phyloP scores from a whole-genome alignment of 805 yeast species.

The Starmerella davenportii region DNA sequence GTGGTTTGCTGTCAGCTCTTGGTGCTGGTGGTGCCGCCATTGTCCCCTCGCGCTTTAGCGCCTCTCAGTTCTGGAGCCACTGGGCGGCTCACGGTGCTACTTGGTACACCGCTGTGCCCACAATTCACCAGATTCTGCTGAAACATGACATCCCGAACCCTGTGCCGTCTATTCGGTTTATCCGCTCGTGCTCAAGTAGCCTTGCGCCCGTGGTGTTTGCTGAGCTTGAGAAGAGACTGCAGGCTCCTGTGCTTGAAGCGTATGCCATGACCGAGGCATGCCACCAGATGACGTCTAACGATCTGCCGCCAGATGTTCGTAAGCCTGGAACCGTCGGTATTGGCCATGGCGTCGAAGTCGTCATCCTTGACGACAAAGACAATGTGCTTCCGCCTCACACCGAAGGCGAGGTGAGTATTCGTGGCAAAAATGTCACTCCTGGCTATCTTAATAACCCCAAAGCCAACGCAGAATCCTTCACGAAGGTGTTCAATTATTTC shows the following conservation, averaged over 20 bases:
- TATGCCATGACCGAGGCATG: slow-evolving; percentile 70
- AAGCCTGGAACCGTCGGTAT: slow-evolving; percentile 59
- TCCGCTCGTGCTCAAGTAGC: slow-evolving; percentile 56
- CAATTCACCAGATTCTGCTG: slow-evolving; percentile 50
- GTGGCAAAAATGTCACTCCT: slow-evolving; percentile 49
- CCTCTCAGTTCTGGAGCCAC: slow-evolving; percentile 42
- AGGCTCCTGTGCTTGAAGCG: slow-evolving; percentile 57
- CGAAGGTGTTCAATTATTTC: slow-evolving; percentile 37
- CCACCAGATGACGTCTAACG: slow-evolving; percentile 64
- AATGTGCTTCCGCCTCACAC: slow-evolving; percentile 31
- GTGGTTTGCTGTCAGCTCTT: slow-evolving; percentile 45
- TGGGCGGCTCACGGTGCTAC: slow-evolving; percentile 33
- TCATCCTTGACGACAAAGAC: slow-evolving; percentile 35
- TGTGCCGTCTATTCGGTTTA: slow-evolving; percentile 41
- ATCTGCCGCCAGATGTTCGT: slow-evolving; percentile 44
- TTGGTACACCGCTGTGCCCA: slow-evolving; percentile 68
- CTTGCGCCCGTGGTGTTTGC: slow-evolving; percentile 48
- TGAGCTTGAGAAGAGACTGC: slow-evolving; percentile 37
- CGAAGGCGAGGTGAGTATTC: slow-evolving; percentile 52
- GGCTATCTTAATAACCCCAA: slow-evolving; percentile 57
- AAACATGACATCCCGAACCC: slow-evolving; percentile 33
- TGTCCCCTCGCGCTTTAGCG: slow-evolving; percentile 47
- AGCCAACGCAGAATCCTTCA: slow-evolving; percentile 52
- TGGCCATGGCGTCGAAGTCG: slow-evolving; percentile 51
- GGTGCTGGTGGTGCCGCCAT: slow-evolving; percentile 42